A percentile compares a stretch with the other conserved stretches of the same genome.
Conservation (phyloP, 2,329 filamentous ascomycete species). For the Alternaria atra region DNA sequence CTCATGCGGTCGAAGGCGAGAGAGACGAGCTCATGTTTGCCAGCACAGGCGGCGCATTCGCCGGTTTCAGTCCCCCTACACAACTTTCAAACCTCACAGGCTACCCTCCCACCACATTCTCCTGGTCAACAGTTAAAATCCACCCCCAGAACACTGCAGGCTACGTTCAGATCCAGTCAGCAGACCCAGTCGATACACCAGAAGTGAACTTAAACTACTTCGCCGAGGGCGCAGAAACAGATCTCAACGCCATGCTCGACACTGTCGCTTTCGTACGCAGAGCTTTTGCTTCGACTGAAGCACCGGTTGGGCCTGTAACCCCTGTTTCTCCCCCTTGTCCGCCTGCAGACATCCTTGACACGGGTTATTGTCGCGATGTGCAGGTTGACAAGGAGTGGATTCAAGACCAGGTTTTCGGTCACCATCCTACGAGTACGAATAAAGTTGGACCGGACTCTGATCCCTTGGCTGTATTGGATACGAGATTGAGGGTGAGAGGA, state of each 20-base stretch:
- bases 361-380: constrained; percentile 28
- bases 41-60: constrained; percentile 57
- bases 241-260: constrained; percentile 62
- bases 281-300: constrained; percentile 65
- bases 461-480: constrained; percentile 46
- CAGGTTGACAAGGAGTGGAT: constrained; percentile 30
- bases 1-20: constrained; percentile 55
- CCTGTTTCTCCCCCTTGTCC: constrained; percentile 51
- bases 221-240: constrained; percentile 62
- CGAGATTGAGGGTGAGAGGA: constrained; percentile 52
- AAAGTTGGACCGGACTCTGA: constrained; percentile 39
- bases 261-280: constrained; percentile 63
- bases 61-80: constrained; percentile 59
- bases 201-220: constrained; percentile 57
- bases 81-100: constrained; percentile 53
- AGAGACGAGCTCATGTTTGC: constrained; percentile 63
- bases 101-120: constrained; percentile 27
- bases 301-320: constrained; percentile 44
- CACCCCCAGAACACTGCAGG: constrained; percentile 69
- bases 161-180: constrained; percentile 65
- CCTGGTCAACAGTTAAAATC: constrained; percentile 65
- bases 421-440: constrained; percentile 29
- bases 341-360: constrained; percentile 37
- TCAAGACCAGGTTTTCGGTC: constrained; percentile 30
- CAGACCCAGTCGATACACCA: constrained; percentile 69